Percentiles rank a stretch among this genome's conserved stretches.
These are phyloP conservation scores for Hsuehochloa calcarea DNA, from an alignment of 176 grass and related monocot species.

Conservation along the genomic window DNA sequence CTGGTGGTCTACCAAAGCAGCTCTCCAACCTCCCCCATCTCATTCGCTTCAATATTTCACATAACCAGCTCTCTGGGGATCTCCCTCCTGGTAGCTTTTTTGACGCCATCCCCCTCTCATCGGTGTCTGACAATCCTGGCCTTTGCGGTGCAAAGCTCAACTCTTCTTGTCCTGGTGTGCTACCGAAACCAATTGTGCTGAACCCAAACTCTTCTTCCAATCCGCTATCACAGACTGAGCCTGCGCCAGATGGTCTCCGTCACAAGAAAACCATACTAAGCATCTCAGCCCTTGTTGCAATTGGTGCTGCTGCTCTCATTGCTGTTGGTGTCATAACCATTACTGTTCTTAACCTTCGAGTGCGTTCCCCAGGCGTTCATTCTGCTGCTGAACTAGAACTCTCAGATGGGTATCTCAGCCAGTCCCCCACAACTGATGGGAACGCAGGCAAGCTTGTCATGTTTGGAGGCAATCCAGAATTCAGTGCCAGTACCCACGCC, in stretches of 20 bases:
- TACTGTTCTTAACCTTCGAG: conserved; percentile 81
- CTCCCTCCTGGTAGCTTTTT: conserved; percentile 93
- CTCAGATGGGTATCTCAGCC: conserved; percentile 85
- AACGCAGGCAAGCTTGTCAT: conserved; percentile 90
- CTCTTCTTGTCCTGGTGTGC: conserved; percentile 65
- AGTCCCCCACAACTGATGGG: conserved; percentile 83
- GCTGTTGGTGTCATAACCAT: conserved; percentile 83
- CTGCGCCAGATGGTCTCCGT: conserved; percentile 31
- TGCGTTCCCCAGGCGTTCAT: conserved; percentile 43
- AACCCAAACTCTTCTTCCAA: conserved; percentile 66
- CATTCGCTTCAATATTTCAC: conserved; percentile 75
- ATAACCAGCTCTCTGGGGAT: conserved; percentile 83
- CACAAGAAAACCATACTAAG: conserved; percentile 96
- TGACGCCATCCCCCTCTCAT: conserved; percentile 77
- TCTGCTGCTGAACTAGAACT: conserved; percentile 60
- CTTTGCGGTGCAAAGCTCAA: conserved; percentile 89
- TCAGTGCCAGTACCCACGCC: conserved; percentile 87
- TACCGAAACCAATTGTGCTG: conserved; percentile 95
- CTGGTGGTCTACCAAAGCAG: conserved; percentile 71
- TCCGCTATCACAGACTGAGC: conserved; percentile 31
- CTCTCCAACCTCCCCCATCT: conserved; percentile 77
- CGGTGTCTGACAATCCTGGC: conserved; percentile 70
- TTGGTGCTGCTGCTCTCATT: conserved; percentile 86
- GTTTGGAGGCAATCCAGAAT: conserved; percentile 91
- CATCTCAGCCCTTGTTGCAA: conserved; percentile 91